A percentile compares a stretch with the other conserved stretches of the same genome.
These are phyloP conservation scores for Suillus plorans DNA, from an alignment of 768 basidiomycete species.

Conservation along the genomic window DNA sequence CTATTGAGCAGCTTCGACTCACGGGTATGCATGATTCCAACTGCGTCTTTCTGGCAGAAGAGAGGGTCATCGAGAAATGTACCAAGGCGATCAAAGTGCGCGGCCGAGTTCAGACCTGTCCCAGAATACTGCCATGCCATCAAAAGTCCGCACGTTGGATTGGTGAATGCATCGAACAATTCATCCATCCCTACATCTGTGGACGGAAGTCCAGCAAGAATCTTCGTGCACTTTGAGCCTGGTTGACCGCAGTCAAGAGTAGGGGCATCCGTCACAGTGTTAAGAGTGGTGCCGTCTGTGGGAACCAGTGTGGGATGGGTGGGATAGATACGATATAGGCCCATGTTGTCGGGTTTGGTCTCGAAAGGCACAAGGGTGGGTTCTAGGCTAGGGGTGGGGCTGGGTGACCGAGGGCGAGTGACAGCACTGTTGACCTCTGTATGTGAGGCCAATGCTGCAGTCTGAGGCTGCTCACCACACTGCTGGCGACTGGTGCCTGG, in stretches of 20 bases:
- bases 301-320: not conserved
- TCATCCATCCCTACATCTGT: not conserved
- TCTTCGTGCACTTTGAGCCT: not conserved
- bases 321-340: conserved; percentile 4
- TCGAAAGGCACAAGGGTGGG: not conserved
- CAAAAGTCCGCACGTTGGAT: conserved; percentile 20
- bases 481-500: not conserved
- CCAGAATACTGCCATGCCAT: conserved; percentile 24
- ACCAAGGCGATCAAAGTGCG: too few species aligned
- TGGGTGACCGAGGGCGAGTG: not conserved
- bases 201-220: not conserved
- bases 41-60: too few species aligned
- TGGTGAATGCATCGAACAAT: conserved; percentile 17
- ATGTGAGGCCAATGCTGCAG: not conserved
- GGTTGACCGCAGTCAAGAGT: not conserved
- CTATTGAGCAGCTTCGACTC: not conserved
- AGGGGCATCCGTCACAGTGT: conserved; percentile 4
- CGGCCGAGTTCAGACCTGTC: too few species aligned
- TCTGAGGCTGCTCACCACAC: not conserved
- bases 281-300: not conserved
- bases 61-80: too few species aligned
- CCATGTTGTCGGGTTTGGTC: conserved; percentile 2
- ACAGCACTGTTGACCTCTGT: not conserved
- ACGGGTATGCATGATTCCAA: too few species aligned
- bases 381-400: not conserved